Conservation (phyloP, 371 early-diverging fungal species). For the Apophysomyces sp. region DNA sequence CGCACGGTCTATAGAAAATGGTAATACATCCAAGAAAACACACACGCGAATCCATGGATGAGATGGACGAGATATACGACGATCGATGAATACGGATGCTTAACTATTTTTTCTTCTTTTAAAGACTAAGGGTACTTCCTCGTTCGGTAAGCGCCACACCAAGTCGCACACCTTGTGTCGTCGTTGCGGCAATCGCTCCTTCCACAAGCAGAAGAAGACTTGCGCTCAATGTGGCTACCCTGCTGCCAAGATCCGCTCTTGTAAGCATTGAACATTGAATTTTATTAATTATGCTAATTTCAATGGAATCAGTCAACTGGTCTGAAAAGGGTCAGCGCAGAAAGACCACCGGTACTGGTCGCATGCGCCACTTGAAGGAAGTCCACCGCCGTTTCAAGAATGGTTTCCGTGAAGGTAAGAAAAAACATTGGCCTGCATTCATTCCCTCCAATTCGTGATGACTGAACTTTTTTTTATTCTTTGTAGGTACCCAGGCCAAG, state of each 20-base stretch:
- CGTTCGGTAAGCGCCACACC: slow-evolving; percentile 99
- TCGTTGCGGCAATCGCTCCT: slow-evolving; percentile 96
- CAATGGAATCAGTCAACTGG: slow-evolving; percentile 75
- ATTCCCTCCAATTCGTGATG: too few species aligned
- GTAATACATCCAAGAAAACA: not conserved
- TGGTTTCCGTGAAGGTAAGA: slow-evolving; percentile 86
- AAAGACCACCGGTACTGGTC: slow-evolving; percentile 97
- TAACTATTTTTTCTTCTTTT: not conserved
- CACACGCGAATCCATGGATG: not conserved
- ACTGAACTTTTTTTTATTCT: not conserved
- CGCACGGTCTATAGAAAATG: slow-evolving; percentile 3
- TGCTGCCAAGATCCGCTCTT: slow-evolving; percentile 92
- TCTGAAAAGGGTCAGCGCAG: slow-evolving; percentile 93
- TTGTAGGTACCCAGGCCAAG: slow-evolving; percentile 23
- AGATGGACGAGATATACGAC: not conserved
- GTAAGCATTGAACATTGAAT: slow-evolving; percentile 46
- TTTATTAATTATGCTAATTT: not conserved
- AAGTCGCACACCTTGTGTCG: slow-evolving; percentile 98
- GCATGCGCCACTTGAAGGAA: slow-evolving; percentile 93
- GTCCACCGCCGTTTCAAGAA: slow-evolving; percentile 91
- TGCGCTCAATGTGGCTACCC: slow-evolving; percentile 99
- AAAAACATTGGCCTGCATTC: not conserved
- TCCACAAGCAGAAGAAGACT: slow-evolving; percentile 99
- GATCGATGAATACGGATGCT: slow-evolving; percentile 1
- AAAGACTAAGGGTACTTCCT: slow-evolving; percentile 98